Base-by-base conservation (phyloP, 2,329 filamentous ascomycete species). In the Ophiostoma angusticollis region DNA sequence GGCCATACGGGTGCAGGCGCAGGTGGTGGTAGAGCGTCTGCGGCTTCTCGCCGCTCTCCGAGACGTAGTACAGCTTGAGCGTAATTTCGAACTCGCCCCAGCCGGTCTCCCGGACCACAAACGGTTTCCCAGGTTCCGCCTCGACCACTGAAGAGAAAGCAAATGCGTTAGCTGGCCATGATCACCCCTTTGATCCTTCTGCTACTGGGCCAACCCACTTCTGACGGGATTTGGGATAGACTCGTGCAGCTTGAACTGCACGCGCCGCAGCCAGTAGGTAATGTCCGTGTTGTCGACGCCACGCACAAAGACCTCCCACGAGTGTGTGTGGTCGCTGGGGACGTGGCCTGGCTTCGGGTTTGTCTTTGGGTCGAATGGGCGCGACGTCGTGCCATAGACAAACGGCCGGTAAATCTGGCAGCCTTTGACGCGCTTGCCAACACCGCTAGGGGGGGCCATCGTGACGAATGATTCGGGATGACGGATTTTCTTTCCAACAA, bases 1-100 rank as follows among this genome's bases (percentile, higher is more conserved):
- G 70, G 13, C 86, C 86, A 58, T 89, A 98, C 3, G 89, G 84
- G 54, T 95, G 87, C 9, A 98, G 70, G 38, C 87, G 83, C 41
- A 98, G 65, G 53, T 86, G 85, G 60, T 96, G 91, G 65, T 91
- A 93, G 2, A 94, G 64, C n/a, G 87, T 93, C 60, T 94, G 84
- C 5, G 89, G 84, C 60, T 98, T 98, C 65, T 98, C 91, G 51
- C 76, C 78, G 27, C 79, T 82, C 55, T 93, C 83, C 40, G 82
- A 78, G 40, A 84, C 78, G 61, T 95, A 98, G 65, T 93, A 93
- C 31, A 98, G 71, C 55, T 94, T 86, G 56, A 98, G 81, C 46
- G 87, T 84, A 53, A 98, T 93, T 58, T 91, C 85, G 64, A 98
- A 98, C 62, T 95, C 91, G 53, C 91, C 91, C 84, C 93, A 98